These are phyloP conservation scores for Leccinum fallax DNA, from an alignment of 1,284 basidiomycete species.

Conservation along the genomic window DNA sequence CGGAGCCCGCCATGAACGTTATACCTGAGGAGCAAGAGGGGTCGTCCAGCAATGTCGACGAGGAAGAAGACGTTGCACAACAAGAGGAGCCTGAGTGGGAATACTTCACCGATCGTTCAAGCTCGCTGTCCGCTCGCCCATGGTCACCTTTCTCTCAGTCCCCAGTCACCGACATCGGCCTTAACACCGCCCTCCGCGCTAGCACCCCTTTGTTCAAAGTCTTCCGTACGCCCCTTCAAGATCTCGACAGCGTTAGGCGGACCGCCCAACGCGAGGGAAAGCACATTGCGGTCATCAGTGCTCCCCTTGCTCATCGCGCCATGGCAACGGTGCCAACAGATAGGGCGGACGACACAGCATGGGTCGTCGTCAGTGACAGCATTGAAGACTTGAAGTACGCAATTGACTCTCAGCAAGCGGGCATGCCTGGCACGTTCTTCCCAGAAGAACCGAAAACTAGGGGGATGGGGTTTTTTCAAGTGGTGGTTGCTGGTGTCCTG, in stretches of 20 bases:
- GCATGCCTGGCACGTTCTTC: slow-evolving; percentile 36
- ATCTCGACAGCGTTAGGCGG: slow-evolving; percentile 26
- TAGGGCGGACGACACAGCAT: slow-evolving; percentile 25
- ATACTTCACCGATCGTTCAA: slow-evolving; percentile 18
- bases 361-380: slow-evolving; percentile 38
- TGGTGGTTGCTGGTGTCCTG: slow-evolving; percentile 31
- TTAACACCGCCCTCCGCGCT: slow-evolving; percentile 30
- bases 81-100: slow-evolving; percentile 11
- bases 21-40: slow-evolving; percentile 18
- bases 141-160: slow-evolving; percentile 35
- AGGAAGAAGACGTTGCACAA: slow-evolving; percentile 12
- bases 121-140: slow-evolving; percentile 25
- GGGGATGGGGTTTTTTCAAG: slow-evolving; percentile 33
- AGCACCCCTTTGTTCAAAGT: slow-evolving; percentile 39
- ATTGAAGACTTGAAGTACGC: slow-evolving; percentile 37
- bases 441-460: slow-evolving; percentile 22
- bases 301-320: slow-evolving; percentile 30
- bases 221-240: slow-evolving; percentile 35
- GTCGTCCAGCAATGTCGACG: slow-evolving; percentile 10
- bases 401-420: slow-evolving; percentile 33
- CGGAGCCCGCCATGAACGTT: slow-evolving; percentile 17
- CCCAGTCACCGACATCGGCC: slow-evolving; percentile 23
- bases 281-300: slow-evolving; percentile 32
- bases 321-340: slow-evolving; percentile 22
- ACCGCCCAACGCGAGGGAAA: slow-evolving; percentile 36